Evolutionary conservation across 495 filamentous ascomycete species (phyloP).

Genomic region (Penicillium psychrofluorescens): DNA sequence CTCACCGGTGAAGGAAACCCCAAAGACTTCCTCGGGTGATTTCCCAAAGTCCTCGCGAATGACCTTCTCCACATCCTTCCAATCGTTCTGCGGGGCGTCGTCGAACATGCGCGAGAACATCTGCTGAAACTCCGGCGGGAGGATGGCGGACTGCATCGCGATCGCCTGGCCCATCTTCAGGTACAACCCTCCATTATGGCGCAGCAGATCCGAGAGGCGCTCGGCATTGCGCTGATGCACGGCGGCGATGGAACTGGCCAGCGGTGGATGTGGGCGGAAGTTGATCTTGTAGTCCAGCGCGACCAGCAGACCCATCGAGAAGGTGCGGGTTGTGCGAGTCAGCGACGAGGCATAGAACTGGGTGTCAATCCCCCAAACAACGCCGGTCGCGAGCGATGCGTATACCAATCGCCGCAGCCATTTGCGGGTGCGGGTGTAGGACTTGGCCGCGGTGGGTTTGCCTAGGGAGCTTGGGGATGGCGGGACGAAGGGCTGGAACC

Average conservation of each 20-base stretch:
- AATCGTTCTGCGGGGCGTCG: slow-evolving; percentile 91
- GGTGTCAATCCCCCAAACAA: slow-evolving; percentile 59
- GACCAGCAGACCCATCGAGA: slow-evolving; percentile 69
- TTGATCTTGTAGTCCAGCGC: slow-evolving; percentile 95
- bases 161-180: slow-evolving; percentile 98
- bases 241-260: slow-evolving; percentile 57
- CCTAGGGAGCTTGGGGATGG: slow-evolving; percentile 76
- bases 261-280: slow-evolving; percentile 70
- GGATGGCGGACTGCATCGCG: slow-evolving; percentile 91
- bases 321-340: slow-evolving; percentile 74
- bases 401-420: slow-evolving; percentile 69
- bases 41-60: slow-evolving; percentile 82
- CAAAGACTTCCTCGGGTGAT: slow-evolving; percentile 81
- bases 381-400: slow-evolving; percentile 49
- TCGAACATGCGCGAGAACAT: slow-evolving; percentile 98
- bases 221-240: slow-evolving; percentile 79
- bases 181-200: slow-evolving; percentile 85
- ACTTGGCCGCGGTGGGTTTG: slow-evolving; percentile 57
- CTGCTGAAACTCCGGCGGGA: slow-evolving; percentile 87
- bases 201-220: slow-evolving; percentile 68
- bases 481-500: slow-evolving; percentile 67
- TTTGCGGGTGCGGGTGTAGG: slow-evolving; percentile 59
- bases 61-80: slow-evolving; percentile 80
- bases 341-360: slow-evolving; percentile 70
- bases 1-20: slow-evolving; percentile 67